Evolutionary conservation across 2,329 filamentous ascomycete species (phyloP), one percentile per base, ranked within the genome.

Genomic region (Diaporthe sp.): DNA sequence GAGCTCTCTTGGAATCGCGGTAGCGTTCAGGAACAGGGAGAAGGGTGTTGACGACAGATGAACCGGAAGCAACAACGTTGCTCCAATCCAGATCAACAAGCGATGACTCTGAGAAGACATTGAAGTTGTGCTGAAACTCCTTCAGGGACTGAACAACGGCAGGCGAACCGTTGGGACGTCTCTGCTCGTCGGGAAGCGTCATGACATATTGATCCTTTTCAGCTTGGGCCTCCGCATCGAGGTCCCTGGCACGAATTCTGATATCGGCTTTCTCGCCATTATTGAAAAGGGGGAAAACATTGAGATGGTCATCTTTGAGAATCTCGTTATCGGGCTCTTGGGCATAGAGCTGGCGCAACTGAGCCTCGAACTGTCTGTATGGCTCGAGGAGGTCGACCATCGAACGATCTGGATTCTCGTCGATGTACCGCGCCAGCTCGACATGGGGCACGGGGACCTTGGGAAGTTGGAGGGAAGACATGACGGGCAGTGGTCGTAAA

Each of bases 11-110:
- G 61, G 91, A 92, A 44, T 85, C 84, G 67, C 87, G 89, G 83
- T 92, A 91, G 77, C 91, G 84, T 3, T 89, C 84, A 8, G 92
- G 93, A 8, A 95, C 90, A 0, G 94, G 93, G 19, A 97, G 84
- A 46, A 97, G 87, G 67, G 93, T 93, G 72, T 95, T 97, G 71
- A 95, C 91, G 1, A 96, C 95, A 1, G 94, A 92, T 67, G 93
- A 96, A 15, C 95, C 95, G 55, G 94, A 94, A 42, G 91, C 95
- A 22, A 97, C 92, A 22, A 97, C 91, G 81, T 97, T 97, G 80
- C 84, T 91, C 95, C 95, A 97, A 81, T 96, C 91, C 79, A 97
- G 82, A 67, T 96, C 94, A 42, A 88, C 88, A 39, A 97, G 86
- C 0, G 94, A 92, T 2, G 91, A 93, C 83, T 98, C 95, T 1